phyloP scores from a whole-genome alignment of 129 eudicot genomes.

The Cynara cardunculus region DNA sequence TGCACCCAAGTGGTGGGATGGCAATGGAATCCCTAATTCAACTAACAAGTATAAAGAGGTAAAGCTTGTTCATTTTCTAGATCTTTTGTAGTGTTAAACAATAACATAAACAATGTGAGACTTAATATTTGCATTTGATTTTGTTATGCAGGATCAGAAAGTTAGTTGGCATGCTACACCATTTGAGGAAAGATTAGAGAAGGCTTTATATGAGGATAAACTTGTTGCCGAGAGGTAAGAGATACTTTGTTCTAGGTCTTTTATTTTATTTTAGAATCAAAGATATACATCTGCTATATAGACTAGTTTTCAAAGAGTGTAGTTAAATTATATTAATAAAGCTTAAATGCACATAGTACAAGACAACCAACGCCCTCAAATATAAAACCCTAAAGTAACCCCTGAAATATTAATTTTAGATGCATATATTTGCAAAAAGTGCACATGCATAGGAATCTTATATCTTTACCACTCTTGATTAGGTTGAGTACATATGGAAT shows the following conservation, averaged over 20 bases:
- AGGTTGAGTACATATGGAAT: no score
- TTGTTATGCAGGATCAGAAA: slow-evolving; percentile 75
- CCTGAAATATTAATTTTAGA: background rate
- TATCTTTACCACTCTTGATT: background rate
- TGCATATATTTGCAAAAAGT: background rate
- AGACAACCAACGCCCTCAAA: background rate
- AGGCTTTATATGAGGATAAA: slow-evolving; percentile 78
- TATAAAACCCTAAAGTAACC: background rate
- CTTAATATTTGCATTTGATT: background rate
- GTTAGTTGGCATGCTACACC: slow-evolving; percentile 98
- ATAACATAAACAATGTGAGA: background rate
- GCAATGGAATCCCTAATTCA: slow-evolving; percentile 86
- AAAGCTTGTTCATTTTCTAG: background rate
- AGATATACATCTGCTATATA: no score
- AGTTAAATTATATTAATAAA: background rate
- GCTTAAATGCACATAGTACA: background rate
- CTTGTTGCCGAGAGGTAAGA: slow-evolving; percentile 58
- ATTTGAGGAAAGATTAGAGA: slow-evolving; percentile 88
- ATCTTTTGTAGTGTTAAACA: background rate
- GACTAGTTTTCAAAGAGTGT: background rate
- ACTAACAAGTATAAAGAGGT: slow-evolving; percentile 94
- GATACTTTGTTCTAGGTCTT: slow-evolving; percentile 1
- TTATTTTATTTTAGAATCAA: background rate
- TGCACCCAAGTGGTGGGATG: slow-evolving; percentile 78
- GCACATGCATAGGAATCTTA: background rate